phyloP scores from a whole-genome alignment of 2,329 filamentous ascomycete species.

The Penicillium sp. region DNA sequence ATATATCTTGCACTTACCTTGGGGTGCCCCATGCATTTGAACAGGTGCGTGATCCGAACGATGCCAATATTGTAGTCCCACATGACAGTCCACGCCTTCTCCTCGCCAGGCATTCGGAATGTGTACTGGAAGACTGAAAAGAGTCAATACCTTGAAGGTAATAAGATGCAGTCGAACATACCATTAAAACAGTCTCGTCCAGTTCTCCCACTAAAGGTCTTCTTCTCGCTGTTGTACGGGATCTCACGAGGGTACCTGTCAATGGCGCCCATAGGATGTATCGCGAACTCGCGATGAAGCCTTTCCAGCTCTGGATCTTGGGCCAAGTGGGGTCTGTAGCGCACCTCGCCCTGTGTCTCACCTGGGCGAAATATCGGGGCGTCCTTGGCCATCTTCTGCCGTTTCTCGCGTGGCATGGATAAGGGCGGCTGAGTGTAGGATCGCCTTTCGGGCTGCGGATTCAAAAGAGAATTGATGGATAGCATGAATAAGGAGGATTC shows the following conservation, averaged over 20 bases:
- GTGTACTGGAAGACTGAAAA: constrained; percentile 59
- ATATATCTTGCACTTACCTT: constrained; percentile 59
- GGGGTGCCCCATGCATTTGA: constrained; percentile 81
- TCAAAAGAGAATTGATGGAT: constrained; percentile 63
- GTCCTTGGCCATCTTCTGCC: constrained; percentile 63
- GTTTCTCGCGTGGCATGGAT: constrained; percentile 28
- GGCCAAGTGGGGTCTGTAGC: constrained; percentile 70
- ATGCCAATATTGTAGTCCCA: constrained; percentile 97
- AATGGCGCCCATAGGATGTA: constrained; percentile 63
- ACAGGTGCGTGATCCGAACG: constrained; percentile 89
- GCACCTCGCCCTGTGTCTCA: constrained; percentile 62
- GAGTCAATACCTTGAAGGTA: constrained; percentile 6
- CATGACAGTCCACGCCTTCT: constrained; percentile 71
- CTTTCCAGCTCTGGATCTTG: constrained; percentile 55
- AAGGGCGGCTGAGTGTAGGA: constrained; percentile 7
- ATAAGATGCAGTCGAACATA: constrained; percentile 36
- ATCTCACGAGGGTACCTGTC: constrained; percentile 67
- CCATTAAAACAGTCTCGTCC: constrained; percentile 85
- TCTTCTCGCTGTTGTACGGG: constrained; percentile 93
- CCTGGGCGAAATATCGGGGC: constrained; percentile 60
- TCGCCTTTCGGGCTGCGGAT: constrained; percentile 51
- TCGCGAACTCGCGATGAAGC: constrained; percentile 60
- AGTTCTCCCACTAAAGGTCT: constrained; percentile 79
- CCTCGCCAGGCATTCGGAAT: constrained; percentile 66
- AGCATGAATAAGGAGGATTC: constrained; percentile 49